These are phyloP conservation scores for Coemansia sp. DNA, from an alignment of 192 early-diverging fungal species.

Conservation along the genomic window DNA sequence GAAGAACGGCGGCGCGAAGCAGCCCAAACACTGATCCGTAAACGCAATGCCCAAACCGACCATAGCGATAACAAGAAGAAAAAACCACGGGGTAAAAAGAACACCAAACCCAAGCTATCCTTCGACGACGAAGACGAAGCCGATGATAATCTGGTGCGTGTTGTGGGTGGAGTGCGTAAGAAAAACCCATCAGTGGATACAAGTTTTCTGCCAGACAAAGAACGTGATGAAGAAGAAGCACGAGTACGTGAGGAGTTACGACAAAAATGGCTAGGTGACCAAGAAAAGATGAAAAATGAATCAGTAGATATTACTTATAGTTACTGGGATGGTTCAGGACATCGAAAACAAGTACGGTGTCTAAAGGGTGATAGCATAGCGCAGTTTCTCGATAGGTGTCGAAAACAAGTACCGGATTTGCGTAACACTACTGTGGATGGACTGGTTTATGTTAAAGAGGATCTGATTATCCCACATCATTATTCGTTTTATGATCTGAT, in stretches of 20 bases:
- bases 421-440: constrained; percentile 79
- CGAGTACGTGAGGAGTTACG: constrained; percentile 70
- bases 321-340: constrained; percentile 97
- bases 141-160: constrained; percentile 16
- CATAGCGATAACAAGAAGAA: constrained; percentile 14
- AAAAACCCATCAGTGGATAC: constrained; percentile 93
- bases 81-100: constrained; percentile 40
- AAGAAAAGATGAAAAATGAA: constrained; percentile 84
- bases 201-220: constrained; percentile 86
- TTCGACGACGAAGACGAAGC: constrained; percentile 71
- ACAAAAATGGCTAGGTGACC: constrained; percentile 78
- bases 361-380: constrained; percentile 84
- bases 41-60: background rate
- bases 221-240: constrained; percentile 79
- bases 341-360: constrained; percentile 79
- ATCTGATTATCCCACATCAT: constrained; percentile 93
- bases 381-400: constrained; percentile 81
- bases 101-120: constrained; percentile 65
- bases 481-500: constrained; percentile 95
- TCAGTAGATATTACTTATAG: constrained; percentile 84
- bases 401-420: constrained; percentile 80
- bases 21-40: constrained; percentile 56
- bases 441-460: constrained; percentile 91
- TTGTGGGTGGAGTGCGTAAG: constrained; percentile 44
- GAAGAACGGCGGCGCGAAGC: constrained; percentile 76